phyloP scores from a whole-genome alignment of 768 basidiomycete genomes.

The Strobilomyces dryophilus region DNA sequence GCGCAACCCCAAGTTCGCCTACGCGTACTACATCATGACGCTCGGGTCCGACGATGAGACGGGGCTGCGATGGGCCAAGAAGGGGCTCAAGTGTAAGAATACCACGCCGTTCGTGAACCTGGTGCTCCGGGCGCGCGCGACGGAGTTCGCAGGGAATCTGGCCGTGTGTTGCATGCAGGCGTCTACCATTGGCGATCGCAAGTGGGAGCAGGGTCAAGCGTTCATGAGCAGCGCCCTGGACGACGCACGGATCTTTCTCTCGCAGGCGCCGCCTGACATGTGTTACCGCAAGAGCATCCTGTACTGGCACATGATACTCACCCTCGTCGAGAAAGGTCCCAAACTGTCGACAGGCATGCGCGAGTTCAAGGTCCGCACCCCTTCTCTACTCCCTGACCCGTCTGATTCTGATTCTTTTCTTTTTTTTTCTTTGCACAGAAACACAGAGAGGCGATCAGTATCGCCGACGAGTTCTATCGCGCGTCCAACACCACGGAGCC shows the following conservation, averaged over 20 bases:
- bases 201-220: slow-evolving; percentile 58
- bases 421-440: slow-evolving; percentile 22
- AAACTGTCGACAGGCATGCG: slow-evolving; percentile 43
- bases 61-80: slow-evolving; percentile 59
- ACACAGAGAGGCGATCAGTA: slow-evolving; percentile 38
- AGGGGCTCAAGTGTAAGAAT: slow-evolving; percentile 55
- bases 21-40: slow-evolving; percentile 58
- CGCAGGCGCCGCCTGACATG: slow-evolving; percentile 56
- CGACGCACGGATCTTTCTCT: slow-evolving; percentile 52
- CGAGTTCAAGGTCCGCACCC: slow-evolving; percentile 44
- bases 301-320: slow-evolving; percentile 55
- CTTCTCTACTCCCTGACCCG: too few species aligned
- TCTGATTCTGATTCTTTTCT: too few species aligned
- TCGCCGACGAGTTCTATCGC: slow-evolving; percentile 47
- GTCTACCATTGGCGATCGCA: slow-evolving; percentile 35
- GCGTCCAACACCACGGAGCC: slow-evolving; percentile 43
- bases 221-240: slow-evolving; percentile 57
- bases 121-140: slow-evolving; percentile 56
- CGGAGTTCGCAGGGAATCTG: slow-evolving; percentile 54
- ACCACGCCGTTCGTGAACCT: slow-evolving; percentile 54
- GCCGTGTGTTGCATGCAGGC: slow-evolving; percentile 45
- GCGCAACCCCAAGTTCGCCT: slow-evolving; percentile 51
- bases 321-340: slow-evolving; percentile 45
- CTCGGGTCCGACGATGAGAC: slow-evolving; percentile 42
- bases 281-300: slow-evolving; percentile 53